Evolutionary conservation across 345 rosid species (phyloP), one percentile per base, ranked within the genome.

Genomic region (Microcos paniculata): DNA sequence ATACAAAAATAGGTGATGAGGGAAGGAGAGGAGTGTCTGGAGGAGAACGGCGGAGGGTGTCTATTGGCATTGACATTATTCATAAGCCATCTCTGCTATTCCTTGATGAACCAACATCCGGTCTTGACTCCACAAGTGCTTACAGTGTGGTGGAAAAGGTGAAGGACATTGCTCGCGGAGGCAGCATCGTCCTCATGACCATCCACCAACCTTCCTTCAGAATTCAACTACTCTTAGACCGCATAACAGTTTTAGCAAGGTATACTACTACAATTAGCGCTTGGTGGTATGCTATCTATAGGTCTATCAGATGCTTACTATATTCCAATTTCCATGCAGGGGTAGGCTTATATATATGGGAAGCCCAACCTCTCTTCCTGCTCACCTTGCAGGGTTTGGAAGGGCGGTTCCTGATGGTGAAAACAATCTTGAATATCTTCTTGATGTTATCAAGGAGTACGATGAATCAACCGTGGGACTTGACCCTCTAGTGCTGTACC

Each of bases 71-170:
- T 16, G 97, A 92, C 66, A 94, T 94, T 14, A 91, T 94, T 72
- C 98, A 94, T 38, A 91, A 91, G 72, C 97, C 97, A 19, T 81
- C 91, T 0, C 59, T 94, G 77, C 74, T 94, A 79, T 94, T 94
- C 71, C 97, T 94, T 0, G 97, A 94, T 38, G 97, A 94, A 78
- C 97, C 98, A 40, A 94, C 98, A 26, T 92, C 97, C 9, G 97
- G 97, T 53, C 87, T 92, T 45, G 98, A 94, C 81, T 94, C 98
- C 24, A 87, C 92, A 0, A 89, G 92, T 58, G 97, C 97, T 62
- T 89, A 83, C 76, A 90, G 92, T 78, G 98, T 94, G 23, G 98
- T 90, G 52, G 94, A 94, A 46, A 90, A 88, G 83, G 90, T 94
- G 24, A 92, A 94, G 82, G 90, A 81, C 66, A 94, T 94, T 13